Evolutionary conservation across 768 basidiomycete genomes (phyloP).

Genomic region (Calocera cornea): DNA sequence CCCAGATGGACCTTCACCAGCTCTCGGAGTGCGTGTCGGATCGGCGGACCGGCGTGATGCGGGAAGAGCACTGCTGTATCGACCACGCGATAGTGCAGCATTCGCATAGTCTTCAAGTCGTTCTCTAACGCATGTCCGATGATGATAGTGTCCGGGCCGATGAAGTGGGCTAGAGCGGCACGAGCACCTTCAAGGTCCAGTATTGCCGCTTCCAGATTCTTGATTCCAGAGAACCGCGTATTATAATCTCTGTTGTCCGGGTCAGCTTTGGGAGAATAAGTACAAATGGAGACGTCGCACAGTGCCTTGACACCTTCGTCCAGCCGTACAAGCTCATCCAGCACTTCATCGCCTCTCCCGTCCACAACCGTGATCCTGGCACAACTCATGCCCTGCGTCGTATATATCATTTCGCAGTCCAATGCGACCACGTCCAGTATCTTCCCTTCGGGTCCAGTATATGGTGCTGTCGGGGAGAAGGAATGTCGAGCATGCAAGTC

Average conservation of each 20-base stretch:
- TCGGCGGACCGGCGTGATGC: constrained; percentile 63
- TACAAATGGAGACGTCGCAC: constrained; percentile 30
- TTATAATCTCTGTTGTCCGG: constrained; percentile 59
- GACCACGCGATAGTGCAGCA: constrained; percentile 71
- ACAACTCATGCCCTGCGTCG: constrained; percentile 81
- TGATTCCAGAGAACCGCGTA: constrained; percentile 80
- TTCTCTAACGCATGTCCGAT: constrained; percentile 84
- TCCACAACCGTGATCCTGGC: constrained; percentile 86
- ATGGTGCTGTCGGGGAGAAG: constrained; percentile 40
- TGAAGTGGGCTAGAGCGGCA: constrained; percentile 50
- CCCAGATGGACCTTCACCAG: constrained; percentile 78
- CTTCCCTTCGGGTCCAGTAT: constrained; percentile 12
- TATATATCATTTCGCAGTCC: constrained; percentile 96
- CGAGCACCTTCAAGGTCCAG: constrained; percentile 56
- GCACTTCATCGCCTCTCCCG: constrained; percentile 52
- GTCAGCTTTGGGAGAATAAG: neutral
- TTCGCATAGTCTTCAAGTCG: constrained; percentile 78
- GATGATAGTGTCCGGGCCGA: constrained; percentile 69
- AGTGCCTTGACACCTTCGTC: constrained; percentile 66
- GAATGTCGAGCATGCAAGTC: constrained; percentile 61
- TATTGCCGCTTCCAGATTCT: constrained; percentile 41
- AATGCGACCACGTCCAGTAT: constrained; percentile 70
- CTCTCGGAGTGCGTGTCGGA: constrained; percentile 64
- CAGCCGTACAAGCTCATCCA: constrained; percentile 74
- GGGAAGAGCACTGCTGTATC: constrained; percentile 84